phyloP scores from a whole-genome alignment of 2,329 filamentous ascomycete species.

The Epichloe elymi region DNA sequence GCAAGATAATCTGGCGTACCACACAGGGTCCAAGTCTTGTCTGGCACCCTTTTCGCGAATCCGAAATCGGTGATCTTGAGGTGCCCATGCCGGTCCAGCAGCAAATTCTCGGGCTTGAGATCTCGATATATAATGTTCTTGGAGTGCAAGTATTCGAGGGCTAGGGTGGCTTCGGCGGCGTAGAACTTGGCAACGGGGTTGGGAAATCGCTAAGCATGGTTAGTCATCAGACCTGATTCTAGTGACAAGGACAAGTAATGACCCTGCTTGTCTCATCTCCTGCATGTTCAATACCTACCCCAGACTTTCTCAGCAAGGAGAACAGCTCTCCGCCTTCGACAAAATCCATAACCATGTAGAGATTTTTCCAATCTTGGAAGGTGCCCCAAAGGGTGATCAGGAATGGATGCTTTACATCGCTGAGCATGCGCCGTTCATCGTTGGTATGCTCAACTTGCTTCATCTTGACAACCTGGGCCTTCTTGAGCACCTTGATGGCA shows the following conservation, averaged over 20 bases:
- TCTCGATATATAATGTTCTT: slow-evolving; percentile 97
- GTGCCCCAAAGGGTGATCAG: slow-evolving; percentile 97
- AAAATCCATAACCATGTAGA: slow-evolving; percentile 99
- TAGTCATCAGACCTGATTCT: background rate
- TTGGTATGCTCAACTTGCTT: slow-evolving; percentile 99
- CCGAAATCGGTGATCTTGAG: slow-evolving; percentile 98
- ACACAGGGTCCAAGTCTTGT: slow-evolving; percentile 98
- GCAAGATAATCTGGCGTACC: slow-evolving; percentile 96
- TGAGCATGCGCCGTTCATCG: slow-evolving; percentile 90
- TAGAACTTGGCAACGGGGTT: slow-evolving; percentile 99
- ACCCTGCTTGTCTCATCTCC: background rate
- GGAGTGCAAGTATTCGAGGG: slow-evolving; percentile 86
- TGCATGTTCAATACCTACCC: slow-evolving; percentile 36
- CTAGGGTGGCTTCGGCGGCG: slow-evolving; percentile 89
- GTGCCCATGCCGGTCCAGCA: slow-evolving; percentile 85
- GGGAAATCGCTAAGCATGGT: slow-evolving; percentile 65
- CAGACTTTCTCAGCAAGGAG: slow-evolving; percentile 86
- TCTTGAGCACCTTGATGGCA: slow-evolving; percentile 96
- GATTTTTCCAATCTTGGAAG: slow-evolving; percentile 86
- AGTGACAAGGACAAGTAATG: background rate
- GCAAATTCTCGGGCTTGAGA: slow-evolving; percentile 86
- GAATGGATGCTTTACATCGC: slow-evolving; percentile 95
- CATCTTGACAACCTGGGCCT: slow-evolving; percentile 98
- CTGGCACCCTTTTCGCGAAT: slow-evolving; percentile 93
- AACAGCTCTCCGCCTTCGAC: slow-evolving; percentile 97